Conservation (phyloP, 1,139 yeast species). For the Kodamaea alishanica region DNA sequence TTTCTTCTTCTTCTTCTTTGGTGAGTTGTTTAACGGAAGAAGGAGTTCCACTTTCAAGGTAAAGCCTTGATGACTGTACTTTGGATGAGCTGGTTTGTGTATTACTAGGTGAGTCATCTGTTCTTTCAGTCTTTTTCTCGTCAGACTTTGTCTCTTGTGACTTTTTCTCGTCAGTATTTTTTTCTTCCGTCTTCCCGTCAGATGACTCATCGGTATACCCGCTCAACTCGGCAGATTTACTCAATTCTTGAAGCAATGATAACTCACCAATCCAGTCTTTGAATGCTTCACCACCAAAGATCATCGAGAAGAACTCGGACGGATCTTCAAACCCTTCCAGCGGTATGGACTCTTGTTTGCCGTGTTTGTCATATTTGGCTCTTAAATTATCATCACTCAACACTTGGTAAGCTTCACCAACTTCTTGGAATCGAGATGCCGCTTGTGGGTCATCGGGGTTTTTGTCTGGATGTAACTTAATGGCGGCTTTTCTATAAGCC, state of each 20-base stretch:
- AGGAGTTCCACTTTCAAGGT: slow-evolving; percentile 20
- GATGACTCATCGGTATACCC: slow-evolving; percentile 42
- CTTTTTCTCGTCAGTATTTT: slow-evolving; percentile 5
- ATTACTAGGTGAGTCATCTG: background rate
- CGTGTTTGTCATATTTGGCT: slow-evolving; percentile 75
- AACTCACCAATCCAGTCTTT: slow-evolving; percentile 80
- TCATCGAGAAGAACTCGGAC: slow-evolving; percentile 61
- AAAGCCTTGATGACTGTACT: slow-evolving; percentile 9
- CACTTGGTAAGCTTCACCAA: slow-evolving; percentile 82
- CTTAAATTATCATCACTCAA: slow-evolving; percentile 72
- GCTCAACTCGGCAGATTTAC: slow-evolving; percentile 64
- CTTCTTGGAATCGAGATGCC: slow-evolving; percentile 63
- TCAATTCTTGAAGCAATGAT: slow-evolving; percentile 75
- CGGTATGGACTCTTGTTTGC: slow-evolving; percentile 81
- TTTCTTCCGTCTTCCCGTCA: slow-evolving; percentile 22
- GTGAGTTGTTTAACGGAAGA: slow-evolving; percentile 17
- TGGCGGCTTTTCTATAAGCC: slow-evolving; percentile 88
- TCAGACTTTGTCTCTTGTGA: slow-evolving; percentile 3
- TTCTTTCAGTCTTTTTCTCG: slow-evolving; percentile 4
- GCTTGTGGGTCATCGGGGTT: slow-evolving; percentile 86
- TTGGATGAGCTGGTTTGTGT: slow-evolving; percentile 4
- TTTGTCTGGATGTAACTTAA: slow-evolving; percentile 91
- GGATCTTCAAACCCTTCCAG: slow-evolving; percentile 79
- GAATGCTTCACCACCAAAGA: slow-evolving; percentile 79
- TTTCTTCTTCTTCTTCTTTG: slow-evolving; percentile 44